Evolutionary conservation across 257 asterid species (phyloP), one percentile per base, ranked within the genome.

Genomic region (Oldenlandia corymbosa): DNA sequence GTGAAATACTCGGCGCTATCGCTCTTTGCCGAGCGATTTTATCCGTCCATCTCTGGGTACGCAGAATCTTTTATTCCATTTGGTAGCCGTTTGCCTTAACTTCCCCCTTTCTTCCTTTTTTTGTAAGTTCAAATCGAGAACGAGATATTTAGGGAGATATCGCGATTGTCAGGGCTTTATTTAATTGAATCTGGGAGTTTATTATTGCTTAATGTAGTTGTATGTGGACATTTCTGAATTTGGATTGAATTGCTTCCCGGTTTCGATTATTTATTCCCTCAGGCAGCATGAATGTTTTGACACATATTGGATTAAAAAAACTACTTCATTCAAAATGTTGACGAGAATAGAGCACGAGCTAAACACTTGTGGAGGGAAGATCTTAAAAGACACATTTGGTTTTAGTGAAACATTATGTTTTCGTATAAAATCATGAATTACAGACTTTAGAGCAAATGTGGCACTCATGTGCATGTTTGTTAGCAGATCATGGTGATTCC

Each of bases 1-100:
- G 91, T 91, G 71, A 91, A 91, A 43, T 91, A 86, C 79, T 81
- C 96, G 1, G 95, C 96, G 10, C 67, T 90, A 11, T 68, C 93
- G 11, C 74, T 90, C 27, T 90, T 84, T 62, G 85, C 87, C 3
- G 94, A 86, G 60, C 96, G 97, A 31, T 83, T 91, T 73, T 88
- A 79, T 71, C 95, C 95, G 27, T 71, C 83, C 57, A 75, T 86
- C 46, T 65, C 79, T 61, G 54, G 86, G 86, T 76, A 62, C n/a
- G 7, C 11, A 41, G 53, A 24, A 10, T 27, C 10, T 4, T 0
- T 65, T 17, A 16, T 21, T 45, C 50, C 13, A 12, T 9, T 18
- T 17, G 17, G 7, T 13, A 6, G 18, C 48, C 37, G 16, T 13
- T 54, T 39, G 9, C n/a, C 30, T 39, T 20, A 55, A 7, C 64